Evolutionary conservation across 352 stramenopile species (phyloP).

Genomic region (Globisporangium spiculum): DNA sequence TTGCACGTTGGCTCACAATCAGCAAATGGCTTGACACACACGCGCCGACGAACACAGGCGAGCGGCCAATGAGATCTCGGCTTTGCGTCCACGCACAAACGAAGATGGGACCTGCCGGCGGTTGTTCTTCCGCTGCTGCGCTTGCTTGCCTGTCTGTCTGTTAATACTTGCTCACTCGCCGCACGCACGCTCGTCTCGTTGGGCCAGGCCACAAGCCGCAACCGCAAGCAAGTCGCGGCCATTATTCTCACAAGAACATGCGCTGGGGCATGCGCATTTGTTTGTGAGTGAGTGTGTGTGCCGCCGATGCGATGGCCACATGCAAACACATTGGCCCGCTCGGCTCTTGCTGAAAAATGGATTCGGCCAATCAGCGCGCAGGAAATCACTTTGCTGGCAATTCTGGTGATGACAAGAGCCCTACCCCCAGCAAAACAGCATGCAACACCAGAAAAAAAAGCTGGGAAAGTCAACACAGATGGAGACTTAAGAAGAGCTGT

Average conservation of each 20-base stretch:
- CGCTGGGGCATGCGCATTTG: neutral
- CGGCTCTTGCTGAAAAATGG: neutral
- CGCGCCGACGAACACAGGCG: constrained; percentile 7
- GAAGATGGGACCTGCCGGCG: constrained; percentile 2
- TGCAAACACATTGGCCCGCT: constrained; percentile 7
- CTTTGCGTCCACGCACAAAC: constrained; percentile 10
- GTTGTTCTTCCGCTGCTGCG: neutral
- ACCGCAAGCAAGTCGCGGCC: neutral
- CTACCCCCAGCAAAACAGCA: neutral
- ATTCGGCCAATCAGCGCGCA: constrained; percentile 5
- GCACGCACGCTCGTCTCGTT: too few relatives aligned
- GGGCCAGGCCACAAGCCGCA: neutral
- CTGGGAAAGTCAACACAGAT: neutral
- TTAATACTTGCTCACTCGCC: neutral
- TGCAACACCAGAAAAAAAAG: constrained; percentile 14
- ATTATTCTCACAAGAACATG: neutral
- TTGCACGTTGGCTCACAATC: neutral
- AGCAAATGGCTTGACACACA: constrained; percentile 1
- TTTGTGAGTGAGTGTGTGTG: neutral
- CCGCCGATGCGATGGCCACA: neutral
- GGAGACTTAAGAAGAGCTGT: neutral
- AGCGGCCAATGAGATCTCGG: constrained; percentile 9
- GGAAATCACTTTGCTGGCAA: constrained; percentile 9
- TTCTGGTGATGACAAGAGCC: constrained; percentile 10
- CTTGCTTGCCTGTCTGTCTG: constrained; percentile 1